These are phyloP conservation scores for Claviceps citrina DNA, from an alignment of 2,329 filamentous ascomycete genomes.

Conservation along the genomic window DNA sequence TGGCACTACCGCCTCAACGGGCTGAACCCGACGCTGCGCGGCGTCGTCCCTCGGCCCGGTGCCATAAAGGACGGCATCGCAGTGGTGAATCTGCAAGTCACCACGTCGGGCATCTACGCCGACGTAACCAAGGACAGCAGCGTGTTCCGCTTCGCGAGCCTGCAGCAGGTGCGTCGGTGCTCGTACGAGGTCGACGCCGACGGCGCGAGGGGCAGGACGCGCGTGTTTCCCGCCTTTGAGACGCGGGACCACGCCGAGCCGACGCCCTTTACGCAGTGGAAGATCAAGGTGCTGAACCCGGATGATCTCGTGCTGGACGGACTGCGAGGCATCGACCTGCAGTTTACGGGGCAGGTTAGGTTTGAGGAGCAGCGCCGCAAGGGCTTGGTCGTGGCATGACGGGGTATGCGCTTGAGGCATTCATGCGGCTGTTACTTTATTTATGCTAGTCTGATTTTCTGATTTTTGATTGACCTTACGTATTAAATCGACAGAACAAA, in stretches of 20 bases:
- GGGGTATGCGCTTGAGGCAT: background rate
- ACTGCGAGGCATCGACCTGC: background rate
- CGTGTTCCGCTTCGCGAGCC: background rate
- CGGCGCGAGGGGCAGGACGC: background rate
- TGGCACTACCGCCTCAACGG: slow-evolving; percentile 1
- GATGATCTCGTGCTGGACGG: background rate
- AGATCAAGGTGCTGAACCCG: background rate
- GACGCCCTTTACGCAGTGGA: background rate
- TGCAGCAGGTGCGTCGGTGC: background rate
- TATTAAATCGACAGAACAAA: no score
- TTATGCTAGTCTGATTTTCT: no score
- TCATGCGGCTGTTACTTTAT: no score
- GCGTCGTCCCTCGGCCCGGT: background rate
- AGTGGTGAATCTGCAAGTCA: background rate
- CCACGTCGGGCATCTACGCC: background rate
- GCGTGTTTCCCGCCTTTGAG: background rate
- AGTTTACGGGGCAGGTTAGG: background rate
- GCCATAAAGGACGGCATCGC: background rate
- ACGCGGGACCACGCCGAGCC: background rate
- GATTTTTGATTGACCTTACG: no score
- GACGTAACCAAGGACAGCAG: background rate
- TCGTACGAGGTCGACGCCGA: background rate
- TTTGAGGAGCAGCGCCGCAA: background rate
- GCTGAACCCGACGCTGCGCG: background rate
- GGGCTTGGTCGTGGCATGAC: background rate